A percentile compares a stretch with the other conserved stretches of the same genome.
Conservation (phyloP, 345 rosid species). For the Eucalyptus albens region DNA sequence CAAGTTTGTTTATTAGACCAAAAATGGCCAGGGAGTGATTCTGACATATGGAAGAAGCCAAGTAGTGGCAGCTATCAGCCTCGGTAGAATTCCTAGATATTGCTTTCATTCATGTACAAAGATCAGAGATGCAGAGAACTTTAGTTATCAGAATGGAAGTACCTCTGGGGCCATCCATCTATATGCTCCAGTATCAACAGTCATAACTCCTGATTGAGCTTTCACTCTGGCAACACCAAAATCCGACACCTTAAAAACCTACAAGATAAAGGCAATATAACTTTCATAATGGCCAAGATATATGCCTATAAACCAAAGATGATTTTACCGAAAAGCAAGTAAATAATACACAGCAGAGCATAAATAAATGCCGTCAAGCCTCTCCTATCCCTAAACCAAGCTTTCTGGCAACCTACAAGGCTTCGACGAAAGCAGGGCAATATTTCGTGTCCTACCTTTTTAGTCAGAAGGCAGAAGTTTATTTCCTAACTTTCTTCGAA, state of each 20-base stretch:
- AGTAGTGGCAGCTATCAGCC: neutral
- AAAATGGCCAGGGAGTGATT: neutral
- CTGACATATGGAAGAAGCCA: neutral
- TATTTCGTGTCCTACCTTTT: neutral
- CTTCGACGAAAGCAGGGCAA: neutral
- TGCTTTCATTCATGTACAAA: neutral
- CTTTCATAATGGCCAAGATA: neutral
- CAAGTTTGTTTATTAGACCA: neutral
- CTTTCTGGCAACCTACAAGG: neutral
- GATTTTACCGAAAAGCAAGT: neutral
- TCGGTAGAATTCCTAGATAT: neutral
- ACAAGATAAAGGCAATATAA: neutral
- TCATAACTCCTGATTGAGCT: constrained; percentile 93
- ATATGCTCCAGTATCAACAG: constrained; percentile 98
- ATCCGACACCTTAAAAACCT: constrained; percentile 96
- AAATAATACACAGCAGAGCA: neutral
- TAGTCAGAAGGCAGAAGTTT: neutral
- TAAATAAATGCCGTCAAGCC: neutral
- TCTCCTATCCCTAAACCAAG: neutral
- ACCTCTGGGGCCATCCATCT: constrained; percentile 99
- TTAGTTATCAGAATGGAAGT: neutral
- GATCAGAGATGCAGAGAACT: neutral
- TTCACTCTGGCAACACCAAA: constrained; percentile 97
- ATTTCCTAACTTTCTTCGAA: neutral
- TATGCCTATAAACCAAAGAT: neutral